These are phyloP conservation scores for Boletus rex-veris DNA, from an alignment of 768 basidiomycete genomes.

Conservation along the genomic window DNA sequence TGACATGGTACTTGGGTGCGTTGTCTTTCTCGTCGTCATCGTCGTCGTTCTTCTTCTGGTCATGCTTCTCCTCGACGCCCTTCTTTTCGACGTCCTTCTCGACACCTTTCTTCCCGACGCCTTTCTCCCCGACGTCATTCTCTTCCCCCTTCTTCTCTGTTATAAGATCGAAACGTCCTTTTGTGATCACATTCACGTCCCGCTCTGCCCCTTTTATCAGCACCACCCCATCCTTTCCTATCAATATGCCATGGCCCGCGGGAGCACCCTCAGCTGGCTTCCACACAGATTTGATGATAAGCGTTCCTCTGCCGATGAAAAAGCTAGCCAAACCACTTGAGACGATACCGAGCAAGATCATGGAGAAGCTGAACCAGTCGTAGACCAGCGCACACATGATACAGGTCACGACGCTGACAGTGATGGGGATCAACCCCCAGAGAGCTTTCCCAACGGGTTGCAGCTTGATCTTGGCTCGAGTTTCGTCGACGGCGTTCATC, in stretches of 20 bases:
- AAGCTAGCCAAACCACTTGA: conserved; percentile 27
- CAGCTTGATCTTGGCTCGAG: too few species aligned
- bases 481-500: conserved; percentile 7
- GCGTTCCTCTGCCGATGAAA: conserved; percentile 22
- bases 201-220: conserved; percentile 26
- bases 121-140: too few species aligned
- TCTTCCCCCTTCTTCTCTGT: too few species aligned
- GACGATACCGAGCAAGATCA: conserved; percentile 33
- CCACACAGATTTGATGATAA: conserved; percentile 10
- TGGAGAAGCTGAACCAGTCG: conserved; percentile 30
- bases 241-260: conserved; percentile 30
- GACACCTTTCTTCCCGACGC: too few species aligned
- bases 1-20: conserved; percentile 4
- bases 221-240: conserved; percentile 16
- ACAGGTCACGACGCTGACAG: conserved; percentile 23
- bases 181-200: conserved; percentile 28
- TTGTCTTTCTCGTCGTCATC: too few species aligned
- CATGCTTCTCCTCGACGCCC: too few species aligned
- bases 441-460: conserved; percentile 9
- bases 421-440: conserved; percentile 24
- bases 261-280: conserved; percentile 16
- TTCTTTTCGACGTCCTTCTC: too few species aligned
- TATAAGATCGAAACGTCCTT: conserved; percentile 24
- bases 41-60: too few species aligned
- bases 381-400: conserved; percentile 14